Base-by-base conservation (phyloP, 139 green algal species). In the Micractinium sp. region DNA sequence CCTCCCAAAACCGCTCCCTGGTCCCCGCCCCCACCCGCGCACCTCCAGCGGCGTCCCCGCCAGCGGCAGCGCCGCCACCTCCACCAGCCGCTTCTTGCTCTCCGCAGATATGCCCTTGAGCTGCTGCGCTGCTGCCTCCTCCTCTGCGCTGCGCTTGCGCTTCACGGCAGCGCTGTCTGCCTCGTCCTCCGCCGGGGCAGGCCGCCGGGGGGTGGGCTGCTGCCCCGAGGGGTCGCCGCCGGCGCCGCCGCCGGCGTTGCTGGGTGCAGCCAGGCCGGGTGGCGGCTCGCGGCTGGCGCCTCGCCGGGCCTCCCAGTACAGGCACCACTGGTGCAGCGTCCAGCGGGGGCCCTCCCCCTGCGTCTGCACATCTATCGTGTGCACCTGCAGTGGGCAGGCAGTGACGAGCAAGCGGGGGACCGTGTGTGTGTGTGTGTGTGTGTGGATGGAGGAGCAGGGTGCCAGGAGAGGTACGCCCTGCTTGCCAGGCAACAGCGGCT, bases 291-390 rank as follows among this genome's bases (percentile, higher is more conserved):
- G 81, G 35, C 22, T 60, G 88, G 53, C 66, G 5, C 74, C 75
- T 9, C 75, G 88, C 20, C 82, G 86, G 9, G 75, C 77, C 31
- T 89, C 90, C 90, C 90, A 92, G 80, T 92, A 92, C 53, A 86
- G 67, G 25, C 56, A 31, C 85, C 86, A 92, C 88, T 92, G 86
- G 79, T 91, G 85, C 79, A 92, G 90, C 29, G 69, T 92, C 90
- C 90, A 92, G 67, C 31, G 69, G 9, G 90, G 90, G 25, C 90
- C 90, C 16, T 92, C 90, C 16, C 35, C 47, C 78, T 92, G 90
- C 16, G 47, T 85, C 66, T 74, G 63, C n/a, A 85, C 80, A 81
- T 92, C 90, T 29, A 73, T n/a, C 0, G 90, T 92, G 31, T 61
- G 67, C 36, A 92, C 85, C 88, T 91, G 82, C 38, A 38, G 3